These are phyloP conservation scores for Colletotrichum chlorophyti DNA, from an alignment of 2,329 filamentous ascomycete genomes.

Conservation along the genomic window DNA sequence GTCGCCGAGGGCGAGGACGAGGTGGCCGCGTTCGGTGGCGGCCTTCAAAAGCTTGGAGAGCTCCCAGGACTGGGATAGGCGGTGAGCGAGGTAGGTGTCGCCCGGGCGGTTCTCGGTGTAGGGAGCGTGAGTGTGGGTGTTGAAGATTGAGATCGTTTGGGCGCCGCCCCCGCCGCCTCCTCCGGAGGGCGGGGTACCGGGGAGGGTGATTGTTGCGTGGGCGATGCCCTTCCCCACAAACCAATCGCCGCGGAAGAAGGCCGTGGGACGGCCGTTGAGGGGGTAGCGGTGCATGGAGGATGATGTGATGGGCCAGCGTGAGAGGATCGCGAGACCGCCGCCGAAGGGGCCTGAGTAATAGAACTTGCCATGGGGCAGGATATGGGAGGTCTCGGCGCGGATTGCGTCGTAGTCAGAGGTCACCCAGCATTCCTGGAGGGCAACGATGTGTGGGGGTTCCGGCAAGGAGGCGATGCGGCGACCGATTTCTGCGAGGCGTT, in stretches of 20 bases:
- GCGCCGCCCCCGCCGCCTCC: conserved; percentile 41
- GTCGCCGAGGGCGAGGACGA: conserved; percentile 88
- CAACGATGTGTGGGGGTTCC: conserved; percentile 82
- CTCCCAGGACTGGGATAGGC: conserved; percentile 93
- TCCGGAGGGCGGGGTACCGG: background rate
- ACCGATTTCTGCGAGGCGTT: conserved; percentile 85
- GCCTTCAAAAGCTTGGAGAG: conserved; percentile 87
- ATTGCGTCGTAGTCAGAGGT: conserved; percentile 83
- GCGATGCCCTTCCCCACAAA: conserved; percentile 95
- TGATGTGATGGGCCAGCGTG: conserved; percentile 90
- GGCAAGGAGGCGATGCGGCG: conserved; percentile 73
- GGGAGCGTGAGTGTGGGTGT: conserved; percentile 82
- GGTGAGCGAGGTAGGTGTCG: conserved; percentile 89
- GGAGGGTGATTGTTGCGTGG: conserved; percentile 60
- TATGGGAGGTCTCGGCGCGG: conserved; percentile 72
- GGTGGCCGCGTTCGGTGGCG: conserved; percentile 79
- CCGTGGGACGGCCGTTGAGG: conserved; percentile 91
- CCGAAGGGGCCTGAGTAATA: conserved; percentile 91
- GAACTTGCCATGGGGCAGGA: conserved; percentile 91
- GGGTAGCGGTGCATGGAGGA: conserved; percentile 86
- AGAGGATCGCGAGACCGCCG: conserved; percentile 86
- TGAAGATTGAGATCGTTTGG: conserved; percentile 87
- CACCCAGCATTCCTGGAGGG: conserved; percentile 95
- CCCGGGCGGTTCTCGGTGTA: conserved; percentile 77
- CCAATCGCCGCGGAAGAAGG: conserved; percentile 95